These are phyloP conservation scores for Sclerotinia glacialis DNA, from an alignment of 2,329 filamentous ascomycete species.

Conservation along the genomic window DNA sequence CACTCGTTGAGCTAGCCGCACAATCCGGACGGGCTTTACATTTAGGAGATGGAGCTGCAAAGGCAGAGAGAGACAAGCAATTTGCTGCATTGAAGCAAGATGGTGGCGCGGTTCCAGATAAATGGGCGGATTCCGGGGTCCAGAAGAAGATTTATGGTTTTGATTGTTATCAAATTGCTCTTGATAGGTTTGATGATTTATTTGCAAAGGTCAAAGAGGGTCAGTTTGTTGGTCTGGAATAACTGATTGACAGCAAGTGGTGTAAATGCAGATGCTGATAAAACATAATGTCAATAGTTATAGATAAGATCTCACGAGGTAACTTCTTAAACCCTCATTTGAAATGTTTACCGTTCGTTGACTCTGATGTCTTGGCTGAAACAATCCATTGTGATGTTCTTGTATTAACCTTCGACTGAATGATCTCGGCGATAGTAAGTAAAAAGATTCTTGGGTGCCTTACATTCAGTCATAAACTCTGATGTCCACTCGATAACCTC, in stretches of 20 bases:
- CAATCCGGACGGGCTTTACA: constrained; percentile 54
- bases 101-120: constrained; percentile 55
- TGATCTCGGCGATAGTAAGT: background rate
- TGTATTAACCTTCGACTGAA: background rate
- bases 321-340: background rate
- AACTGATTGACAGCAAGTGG: background rate
- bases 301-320: background rate
- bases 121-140: constrained; percentile 68
- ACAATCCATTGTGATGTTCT: background rate
- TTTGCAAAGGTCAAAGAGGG: constrained; percentile 15
- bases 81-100: constrained; percentile 50
- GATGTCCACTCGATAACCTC: too few relatives aligned
- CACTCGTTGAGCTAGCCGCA: constrained; percentile 51
- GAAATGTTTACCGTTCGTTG: too few relatives aligned
- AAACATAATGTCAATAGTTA: background rate
- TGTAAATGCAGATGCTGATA: background rate
- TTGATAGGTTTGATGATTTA: constrained; percentile 22
- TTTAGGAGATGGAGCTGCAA: constrained; percentile 55
- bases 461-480: too few relatives aligned
- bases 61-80: constrained; percentile 56
- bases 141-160: constrained; percentile 59
- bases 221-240: background rate
- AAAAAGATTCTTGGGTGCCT: too few relatives aligned
- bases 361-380: background rate
- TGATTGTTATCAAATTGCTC: constrained; percentile 23